Base-by-base conservation (phyloP, 1,284 basidiomycete genomes). In the Moesziomyces globuligerus region DNA sequence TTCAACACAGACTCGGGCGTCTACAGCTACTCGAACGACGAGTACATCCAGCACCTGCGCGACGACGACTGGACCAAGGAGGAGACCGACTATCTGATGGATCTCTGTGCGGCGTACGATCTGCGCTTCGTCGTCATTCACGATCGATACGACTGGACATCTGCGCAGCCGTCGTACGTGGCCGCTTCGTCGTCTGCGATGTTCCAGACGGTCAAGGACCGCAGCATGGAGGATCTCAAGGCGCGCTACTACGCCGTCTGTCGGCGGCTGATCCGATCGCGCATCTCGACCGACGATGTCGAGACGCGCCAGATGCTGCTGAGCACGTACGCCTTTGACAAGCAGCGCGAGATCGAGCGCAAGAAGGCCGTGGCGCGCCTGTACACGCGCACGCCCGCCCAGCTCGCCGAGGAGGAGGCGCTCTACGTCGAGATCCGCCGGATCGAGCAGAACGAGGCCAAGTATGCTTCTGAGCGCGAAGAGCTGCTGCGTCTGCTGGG, bases 331-430 rank as follows among this genome's bases (percentile, higher is more conserved):
- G 66, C 76, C 17, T 85, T 83, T 53, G 84, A 85, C 40, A 47
- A 79, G 93, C 93, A 91, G 32, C 90, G 93, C 48, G 96, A 99
- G 83, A 85, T 89, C 20, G 90, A 90, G 68, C 90, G 96, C 56
- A 98, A 95, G 83, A 89, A 89, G 64, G 96, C 97, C 74, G 87
- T 98, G 10, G 85, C 87, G 3, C 90, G 90, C 61, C 87, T 98
- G 13, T 92, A 95, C 83, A 89, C 88, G 56, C 89, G 95, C 10
- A 93, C 93, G 0, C 87, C 90, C 1, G 89, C 91, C 50, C 93
- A 98, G 83, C 89, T 97, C 39, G 90, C 90, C 9, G 95, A 99
- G 81, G 96, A 98, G 85, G 94, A 98, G 77, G 92, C 93, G 4
- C 86, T 99, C 0, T 98, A 93, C 84, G 86, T 98, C 69, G 94